Conservation (phyloP, 2,329 filamentous ascomycete species). For the Didymella segeticola region DNA sequence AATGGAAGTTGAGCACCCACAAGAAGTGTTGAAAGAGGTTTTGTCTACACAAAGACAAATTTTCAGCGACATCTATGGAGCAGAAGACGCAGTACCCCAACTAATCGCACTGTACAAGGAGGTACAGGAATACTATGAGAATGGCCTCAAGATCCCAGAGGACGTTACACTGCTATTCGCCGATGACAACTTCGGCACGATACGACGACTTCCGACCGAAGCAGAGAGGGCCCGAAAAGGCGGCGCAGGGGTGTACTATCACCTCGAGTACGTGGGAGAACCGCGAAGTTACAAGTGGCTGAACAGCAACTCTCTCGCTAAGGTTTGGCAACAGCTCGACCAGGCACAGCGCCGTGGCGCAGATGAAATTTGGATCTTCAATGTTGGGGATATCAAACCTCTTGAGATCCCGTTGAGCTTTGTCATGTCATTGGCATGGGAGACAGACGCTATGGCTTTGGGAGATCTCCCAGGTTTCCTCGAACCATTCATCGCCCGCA, state of each 20-base stretch:
- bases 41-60: not conserved
- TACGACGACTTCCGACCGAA: not conserved
- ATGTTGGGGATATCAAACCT: not conserved
- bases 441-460: not conserved
- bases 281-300: constrained; percentile 9
- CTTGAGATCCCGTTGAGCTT: not conserved
- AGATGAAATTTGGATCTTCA: constrained; percentile 1
- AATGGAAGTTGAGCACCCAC: not conserved
- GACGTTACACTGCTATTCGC: constrained; percentile 1
- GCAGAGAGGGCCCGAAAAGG: not conserved
- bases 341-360: not conserved
- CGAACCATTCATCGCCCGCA: not conserved
- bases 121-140: not conserved
- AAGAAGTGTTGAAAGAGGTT: not conserved
- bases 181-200: not conserved
- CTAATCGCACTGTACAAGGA: not conserved
- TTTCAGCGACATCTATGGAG: not conserved
- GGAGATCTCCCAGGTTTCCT: not conserved
- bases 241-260: constrained; percentile 4
- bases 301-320: constrained; percentile 4
- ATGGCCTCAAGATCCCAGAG: not conserved
- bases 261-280: constrained; percentile 4
- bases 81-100: not conserved
- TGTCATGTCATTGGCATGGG: not conserved
- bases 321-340: constrained; percentile 1